Evolutionary conservation across 148 eudicot genomes (phyloP).

Genomic region (Drosera capensis): DNA sequence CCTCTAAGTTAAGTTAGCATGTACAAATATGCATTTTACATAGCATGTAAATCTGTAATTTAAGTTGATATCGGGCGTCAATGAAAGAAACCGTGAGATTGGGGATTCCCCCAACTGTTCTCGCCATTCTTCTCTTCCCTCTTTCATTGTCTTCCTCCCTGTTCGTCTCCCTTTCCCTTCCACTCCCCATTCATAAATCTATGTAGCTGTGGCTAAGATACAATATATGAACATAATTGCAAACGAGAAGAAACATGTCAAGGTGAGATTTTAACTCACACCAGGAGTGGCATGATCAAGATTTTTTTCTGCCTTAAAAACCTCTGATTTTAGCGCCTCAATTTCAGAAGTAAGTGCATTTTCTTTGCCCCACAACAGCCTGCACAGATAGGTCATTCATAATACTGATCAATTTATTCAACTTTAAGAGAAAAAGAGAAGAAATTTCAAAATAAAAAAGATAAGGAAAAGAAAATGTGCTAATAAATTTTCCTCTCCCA

Average conservation of each 20-base stretch:
- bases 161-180: too few species aligned
- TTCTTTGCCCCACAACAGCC: slow-evolving; percentile 81
- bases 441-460: neutral
- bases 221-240: neutral
- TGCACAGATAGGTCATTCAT: slow-evolving; percentile 8
- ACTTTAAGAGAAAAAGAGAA: neutral
- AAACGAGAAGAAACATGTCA: neutral
- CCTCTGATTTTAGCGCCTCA: slow-evolving; percentile 64
- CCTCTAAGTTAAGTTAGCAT: too few species aligned
- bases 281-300: slow-evolving; percentile 97
- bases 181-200: too few species aligned
- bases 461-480: neutral
- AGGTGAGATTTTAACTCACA: slow-evolving; percentile 32
- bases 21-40: too few species aligned
- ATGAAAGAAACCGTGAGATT: too few species aligned
- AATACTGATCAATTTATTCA: neutral
- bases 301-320: slow-evolving; percentile 80
- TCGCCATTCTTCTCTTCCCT: too few species aligned
- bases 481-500: neutral
- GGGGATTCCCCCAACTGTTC: too few species aligned
- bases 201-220: neutral
- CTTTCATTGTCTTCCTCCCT: too few species aligned
- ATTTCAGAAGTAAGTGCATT: slow-evolving; percentile 74
- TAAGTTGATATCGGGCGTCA: too few species aligned
- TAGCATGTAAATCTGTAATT: too few species aligned